These are phyloP conservation scores for Macadamia integrifolia DNA, from an alignment of 164 flowering plant species.

Conservation along the genomic window DNA sequence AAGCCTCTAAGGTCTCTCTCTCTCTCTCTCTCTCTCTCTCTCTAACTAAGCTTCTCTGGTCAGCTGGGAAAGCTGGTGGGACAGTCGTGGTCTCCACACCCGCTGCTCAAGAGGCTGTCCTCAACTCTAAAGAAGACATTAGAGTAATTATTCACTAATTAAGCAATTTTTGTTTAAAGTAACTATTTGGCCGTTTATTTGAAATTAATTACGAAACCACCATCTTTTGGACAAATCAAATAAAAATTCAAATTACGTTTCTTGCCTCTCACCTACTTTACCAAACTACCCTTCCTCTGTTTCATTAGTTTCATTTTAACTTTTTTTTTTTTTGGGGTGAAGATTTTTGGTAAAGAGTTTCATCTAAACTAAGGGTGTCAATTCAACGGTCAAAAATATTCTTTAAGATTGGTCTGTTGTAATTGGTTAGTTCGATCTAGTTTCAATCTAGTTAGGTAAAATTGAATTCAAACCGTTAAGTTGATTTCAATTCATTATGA, in stretches of 20 bases:
- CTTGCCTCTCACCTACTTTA: no score
- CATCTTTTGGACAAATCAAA: not conserved
- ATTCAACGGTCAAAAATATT: no score
- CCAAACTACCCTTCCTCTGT: no score
- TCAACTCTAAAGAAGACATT: constrained; percentile 1
- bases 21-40: not conserved
- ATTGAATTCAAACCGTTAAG: no score
- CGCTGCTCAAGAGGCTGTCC: not conserved
- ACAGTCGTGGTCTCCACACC: constrained; percentile 18
- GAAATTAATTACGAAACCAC: not conserved
- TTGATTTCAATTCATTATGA: no score
- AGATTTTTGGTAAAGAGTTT: no score
- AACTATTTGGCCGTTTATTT: not conserved
- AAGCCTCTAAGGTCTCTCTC: not conserved
- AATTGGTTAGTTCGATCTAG: no score
- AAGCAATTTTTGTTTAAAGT: not conserved
- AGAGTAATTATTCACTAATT: constrained; percentile 2
- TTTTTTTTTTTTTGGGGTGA: no score
- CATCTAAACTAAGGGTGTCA: no score
- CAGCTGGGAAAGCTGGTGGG: not conserved
- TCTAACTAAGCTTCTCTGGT: not conserved
- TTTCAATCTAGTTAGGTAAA: no score
- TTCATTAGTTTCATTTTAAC: no score
- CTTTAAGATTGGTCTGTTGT: no score
- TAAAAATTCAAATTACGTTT: not conserved